Evolutionary conservation across 2,329 filamentous ascomycete species (phyloP), one percentile per base, ranked within the genome.

Genomic region (Cytospora piceicola): DNA sequence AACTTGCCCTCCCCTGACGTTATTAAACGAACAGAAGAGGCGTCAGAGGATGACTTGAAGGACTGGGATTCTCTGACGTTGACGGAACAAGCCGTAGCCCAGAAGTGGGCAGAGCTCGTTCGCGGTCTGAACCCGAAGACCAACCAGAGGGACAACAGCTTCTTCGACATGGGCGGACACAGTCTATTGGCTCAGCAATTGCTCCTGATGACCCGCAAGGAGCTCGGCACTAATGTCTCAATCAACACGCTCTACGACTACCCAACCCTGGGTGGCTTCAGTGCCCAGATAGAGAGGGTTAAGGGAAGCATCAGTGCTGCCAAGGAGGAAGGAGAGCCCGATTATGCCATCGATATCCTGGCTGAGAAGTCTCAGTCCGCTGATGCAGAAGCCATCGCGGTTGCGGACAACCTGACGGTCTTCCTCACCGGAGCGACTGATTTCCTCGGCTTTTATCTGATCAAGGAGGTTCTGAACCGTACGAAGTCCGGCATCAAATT

Each of bases 391-490:
- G 65, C 70, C n/a, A 71, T 76, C 30, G 67, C 70, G 3, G 66
- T 79, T 67, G 56, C 72, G 69, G 51, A 71, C 51, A 58, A 64
- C 39, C 71, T 80, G 39, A 93, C 89, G 0, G 83, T 95, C 14
- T 91, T 97, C 76, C 79, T 97, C 6, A 97, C 94, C 3, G 93
- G 94, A 53, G 93, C 92, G 4, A 97, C 94, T 6, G 94, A 94
- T 2, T 97, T 97, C 81, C 78, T 97, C 24, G 94, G 94, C 32
- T 85, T 91, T 0, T 96, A 93, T 73, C 81, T 97, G 14, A 80
- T 96, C 36, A 85, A 85, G 63, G 92, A 96, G 63, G 77, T 97
- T 1, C 82, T 97, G 1, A 84, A 85, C 49, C 82, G 90, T 29
- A 79, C 81, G 12, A 83, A 80, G 22, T 77, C 79, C 22, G 80